Percentiles rank a stretch among this genome's conserved stretches.
These are phyloP conservation scores for Inga leiocalycina DNA, from an alignment of 306 rosid species.

Conservation along the genomic window DNA sequence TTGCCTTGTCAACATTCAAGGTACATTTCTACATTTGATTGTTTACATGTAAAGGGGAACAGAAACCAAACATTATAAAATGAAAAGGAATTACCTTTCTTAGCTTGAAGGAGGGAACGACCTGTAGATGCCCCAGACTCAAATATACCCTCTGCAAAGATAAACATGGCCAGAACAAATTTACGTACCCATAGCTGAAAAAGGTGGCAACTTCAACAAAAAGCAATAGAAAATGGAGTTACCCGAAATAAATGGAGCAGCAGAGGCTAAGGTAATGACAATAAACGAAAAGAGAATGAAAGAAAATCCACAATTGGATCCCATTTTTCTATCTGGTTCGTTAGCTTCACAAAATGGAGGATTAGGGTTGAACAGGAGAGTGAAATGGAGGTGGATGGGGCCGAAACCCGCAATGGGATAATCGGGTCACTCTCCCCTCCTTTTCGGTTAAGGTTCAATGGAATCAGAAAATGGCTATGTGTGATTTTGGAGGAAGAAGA, in stretches of 20 bases:
- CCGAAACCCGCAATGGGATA: slow-evolving; percentile 42
- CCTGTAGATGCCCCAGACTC: slow-evolving; percentile 37
- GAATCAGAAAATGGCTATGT: background rate
- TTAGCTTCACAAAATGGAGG: background rate
- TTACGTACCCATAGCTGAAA: background rate
- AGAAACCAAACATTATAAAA: background rate
- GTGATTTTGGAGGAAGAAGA: slow-evolving; percentile 10
- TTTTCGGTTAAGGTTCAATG: slow-evolving; percentile 1
- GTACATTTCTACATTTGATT: background rate
- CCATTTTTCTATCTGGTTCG: slow-evolving; percentile 53
- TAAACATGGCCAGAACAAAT: background rate
- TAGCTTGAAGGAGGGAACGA: slow-evolving; percentile 82
- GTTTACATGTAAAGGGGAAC: background rate
- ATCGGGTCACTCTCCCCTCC: slow-evolving; percentile 33
- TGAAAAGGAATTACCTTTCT: slow-evolving; percentile 49
- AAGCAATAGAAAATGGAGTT: background rate
- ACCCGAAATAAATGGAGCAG: slow-evolving; percentile 65
- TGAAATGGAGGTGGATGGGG: slow-evolving; percentile 31
- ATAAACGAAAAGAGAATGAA: slow-evolving; percentile 47
- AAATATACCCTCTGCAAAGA: slow-evolving; percentile 55
- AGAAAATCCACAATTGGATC: slow-evolving; percentile 46
- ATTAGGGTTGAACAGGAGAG: slow-evolving; percentile 2
- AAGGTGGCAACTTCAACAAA: background rate
- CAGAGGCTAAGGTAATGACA: slow-evolving; percentile 45
- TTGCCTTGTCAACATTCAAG: background rate